Percentiles rank a stretch among this genome's conserved stretches.
Evolutionary conservation across 768 basidiomycete species (phyloP).

Genomic region (Kwoniella pini): DNA sequence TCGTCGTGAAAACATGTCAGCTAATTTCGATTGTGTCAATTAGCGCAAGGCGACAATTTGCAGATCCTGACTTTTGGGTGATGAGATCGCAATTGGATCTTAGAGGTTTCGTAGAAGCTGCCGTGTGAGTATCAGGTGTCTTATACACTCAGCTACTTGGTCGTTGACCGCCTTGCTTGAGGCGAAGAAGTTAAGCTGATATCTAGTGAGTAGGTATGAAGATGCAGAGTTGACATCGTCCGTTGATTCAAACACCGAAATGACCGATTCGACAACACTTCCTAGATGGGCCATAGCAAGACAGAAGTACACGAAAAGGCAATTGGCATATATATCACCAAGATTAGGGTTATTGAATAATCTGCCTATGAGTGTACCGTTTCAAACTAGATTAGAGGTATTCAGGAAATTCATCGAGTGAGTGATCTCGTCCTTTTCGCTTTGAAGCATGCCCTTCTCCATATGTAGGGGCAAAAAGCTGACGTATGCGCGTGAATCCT

Average conservation of each 20-base stretch:
- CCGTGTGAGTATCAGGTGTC: slow-evolving; percentile 27
- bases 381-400: slow-evolving; percentile 83
- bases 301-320: slow-evolving; percentile 63
- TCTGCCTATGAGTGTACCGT: slow-evolving; percentile 93
- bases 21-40: not conserved
- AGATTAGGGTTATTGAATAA: slow-evolving; percentile 89
- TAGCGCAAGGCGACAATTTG: slow-evolving; percentile 82
- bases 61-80: slow-evolving; percentile 82
- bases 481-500: not conserved
- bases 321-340: slow-evolving; percentile 74
- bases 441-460: too few relatives aligned
- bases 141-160: not conserved
- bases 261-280: slow-evolving; percentile 14
- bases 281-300: slow-evolving; percentile 45
- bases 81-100: slow-evolving; percentile 64
- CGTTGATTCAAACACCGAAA: slow-evolving; percentile 23
- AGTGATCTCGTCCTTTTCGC: too few relatives aligned
- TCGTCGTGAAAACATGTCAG: not conserved
- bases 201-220: slow-evolving; percentile 13
- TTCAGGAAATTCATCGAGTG: slow-evolving; percentile 74
- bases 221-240: slow-evolving; percentile 35
- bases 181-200: too few relatives aligned
- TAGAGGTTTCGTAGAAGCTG: slow-evolving; percentile 78
- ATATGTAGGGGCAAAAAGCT: too few relatives aligned
- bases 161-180: too few relatives aligned